Evolutionary conservation across 2,329 filamentous ascomycete genomes (phyloP).

Genomic region (Diaporthe caulivora): DNA sequence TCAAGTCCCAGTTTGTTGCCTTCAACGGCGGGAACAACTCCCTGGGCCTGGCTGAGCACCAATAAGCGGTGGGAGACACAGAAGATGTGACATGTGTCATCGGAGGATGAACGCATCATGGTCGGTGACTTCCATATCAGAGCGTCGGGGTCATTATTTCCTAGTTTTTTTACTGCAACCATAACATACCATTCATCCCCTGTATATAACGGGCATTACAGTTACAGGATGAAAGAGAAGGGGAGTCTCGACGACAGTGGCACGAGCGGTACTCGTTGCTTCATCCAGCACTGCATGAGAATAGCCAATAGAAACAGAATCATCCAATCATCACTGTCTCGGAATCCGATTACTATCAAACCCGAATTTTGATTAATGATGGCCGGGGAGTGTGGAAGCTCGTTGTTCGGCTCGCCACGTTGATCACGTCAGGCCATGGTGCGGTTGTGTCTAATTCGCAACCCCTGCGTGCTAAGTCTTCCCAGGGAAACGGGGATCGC

Average conservation of each 20-base stretch:
- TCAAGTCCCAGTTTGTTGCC: constrained; percentile 71
- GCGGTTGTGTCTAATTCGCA: neutral
- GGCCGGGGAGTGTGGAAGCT: neutral
- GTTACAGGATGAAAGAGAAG: constrained; percentile 18
- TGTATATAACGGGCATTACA: constrained; percentile 23
- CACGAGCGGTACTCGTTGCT: neutral
- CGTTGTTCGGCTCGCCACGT: neutral
- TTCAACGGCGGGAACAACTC: constrained; percentile 69
- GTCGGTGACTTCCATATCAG: neutral
- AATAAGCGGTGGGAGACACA: neutral
- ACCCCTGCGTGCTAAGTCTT: neutral
- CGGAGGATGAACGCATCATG: neutral
- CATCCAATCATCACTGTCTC: neutral
- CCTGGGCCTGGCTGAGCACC: constrained; percentile 61
- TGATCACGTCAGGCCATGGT: neutral
- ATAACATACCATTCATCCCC: constrained; percentile 25
- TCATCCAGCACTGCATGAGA: neutral
- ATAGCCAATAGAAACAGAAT: constrained; percentile 11
- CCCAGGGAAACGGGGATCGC: neutral
- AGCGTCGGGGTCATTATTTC: neutral
- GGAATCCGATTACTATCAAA: neutral
- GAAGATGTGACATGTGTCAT: too few species aligned
- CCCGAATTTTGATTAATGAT: neutral
- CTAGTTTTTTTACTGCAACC: neutral
- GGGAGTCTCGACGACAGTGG: neutral